Percentiles rank a stretch among this genome's conserved stretches.
phyloP scores from a whole-genome alignment of 768 basidiomycete genomes.

The Boletus sp. region DNA sequence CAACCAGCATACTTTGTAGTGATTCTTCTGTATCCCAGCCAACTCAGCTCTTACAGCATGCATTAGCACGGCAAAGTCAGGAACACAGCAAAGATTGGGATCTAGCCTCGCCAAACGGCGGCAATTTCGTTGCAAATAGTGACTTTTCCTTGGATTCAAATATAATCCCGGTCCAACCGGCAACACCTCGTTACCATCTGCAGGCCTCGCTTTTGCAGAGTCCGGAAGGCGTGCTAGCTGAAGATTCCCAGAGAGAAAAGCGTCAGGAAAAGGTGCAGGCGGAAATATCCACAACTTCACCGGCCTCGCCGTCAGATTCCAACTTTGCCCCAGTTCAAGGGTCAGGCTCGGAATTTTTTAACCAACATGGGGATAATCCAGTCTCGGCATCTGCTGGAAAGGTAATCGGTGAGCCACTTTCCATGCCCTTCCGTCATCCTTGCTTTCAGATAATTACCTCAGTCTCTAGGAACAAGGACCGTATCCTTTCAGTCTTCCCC shows the following conservation, averaged over 20 bases:
- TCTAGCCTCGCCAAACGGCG: constrained; percentile 17
- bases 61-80: constrained; percentile 33
- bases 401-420: constrained; percentile 32
- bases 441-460: constrained; percentile 28
- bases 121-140: constrained; percentile 26
- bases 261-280: constrained; percentile 16
- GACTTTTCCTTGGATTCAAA: constrained; percentile 44
- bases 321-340: constrained; percentile 24
- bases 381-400: constrained; percentile 31
- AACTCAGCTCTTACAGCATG: constrained; percentile 50
- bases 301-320: constrained; percentile 22
- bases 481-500: constrained; percentile 36
- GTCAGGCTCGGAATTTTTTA: constrained; percentile 27
- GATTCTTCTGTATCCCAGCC: constrained; percentile 52
- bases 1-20: constrained; percentile 29
- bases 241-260: constrained; percentile 57
- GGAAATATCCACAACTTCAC: constrained; percentile 21
- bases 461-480: constrained; percentile 30
- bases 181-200: constrained; percentile 52
- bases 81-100: constrained; percentile 10
- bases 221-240: constrained; percentile 26
- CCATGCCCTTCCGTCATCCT: constrained; percentile 15
- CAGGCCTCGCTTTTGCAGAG: constrained; percentile 15
- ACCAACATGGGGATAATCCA: constrained; percentile 20
- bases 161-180: constrained; percentile 32